Percentiles rank a stretch among this genome's conserved stretches.
These are phyloP conservation scores for Bacterosira constricta DNA, from an alignment of 108 stramenopile genomes.

Conservation along the genomic window DNA sequence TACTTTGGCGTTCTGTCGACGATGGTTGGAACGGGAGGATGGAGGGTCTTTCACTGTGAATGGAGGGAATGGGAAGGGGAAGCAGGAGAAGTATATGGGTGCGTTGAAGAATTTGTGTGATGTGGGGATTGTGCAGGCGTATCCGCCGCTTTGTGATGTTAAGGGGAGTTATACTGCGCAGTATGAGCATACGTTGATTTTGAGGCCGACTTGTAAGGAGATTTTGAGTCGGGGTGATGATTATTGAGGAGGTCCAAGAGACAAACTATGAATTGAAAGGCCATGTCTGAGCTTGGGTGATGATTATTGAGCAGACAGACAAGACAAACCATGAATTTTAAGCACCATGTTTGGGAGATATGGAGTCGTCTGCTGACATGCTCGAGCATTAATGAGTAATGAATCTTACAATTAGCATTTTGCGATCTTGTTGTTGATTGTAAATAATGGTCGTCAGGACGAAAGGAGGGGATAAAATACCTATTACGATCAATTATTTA, in stretches of 20 bases:
- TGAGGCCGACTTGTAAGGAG: slow-evolving; percentile 98
- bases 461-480: no score
- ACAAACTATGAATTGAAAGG: not conserved
- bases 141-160: slow-evolving; percentile 97
- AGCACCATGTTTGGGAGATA: no score
- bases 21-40: slow-evolving; percentile 98
- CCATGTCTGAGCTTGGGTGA: no score
- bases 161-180: slow-evolving; percentile 97
- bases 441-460: no score
- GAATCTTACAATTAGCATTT: no score
- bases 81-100: slow-evolving; percentile 97
- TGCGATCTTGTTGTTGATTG: no score
- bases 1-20: slow-evolving; percentile 97
- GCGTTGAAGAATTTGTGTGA: slow-evolving; percentile 98
- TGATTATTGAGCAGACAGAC: no score
- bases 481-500: no score
- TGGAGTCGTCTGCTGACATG: no score
- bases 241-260: no score
- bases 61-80: slow-evolving; percentile 83
- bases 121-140: slow-evolving; percentile 93
- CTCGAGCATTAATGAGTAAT: no score
- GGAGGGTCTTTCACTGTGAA: slow-evolving; percentile 91
- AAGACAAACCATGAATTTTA: no score
- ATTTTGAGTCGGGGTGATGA: slow-evolving; percentile 97
- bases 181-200: slow-evolving; percentile 98